Evolutionary conservation across 768 basidiomycete species (phyloP), one percentile per base, ranked within the genome.

Genomic region (Boletellus ananas): DNA sequence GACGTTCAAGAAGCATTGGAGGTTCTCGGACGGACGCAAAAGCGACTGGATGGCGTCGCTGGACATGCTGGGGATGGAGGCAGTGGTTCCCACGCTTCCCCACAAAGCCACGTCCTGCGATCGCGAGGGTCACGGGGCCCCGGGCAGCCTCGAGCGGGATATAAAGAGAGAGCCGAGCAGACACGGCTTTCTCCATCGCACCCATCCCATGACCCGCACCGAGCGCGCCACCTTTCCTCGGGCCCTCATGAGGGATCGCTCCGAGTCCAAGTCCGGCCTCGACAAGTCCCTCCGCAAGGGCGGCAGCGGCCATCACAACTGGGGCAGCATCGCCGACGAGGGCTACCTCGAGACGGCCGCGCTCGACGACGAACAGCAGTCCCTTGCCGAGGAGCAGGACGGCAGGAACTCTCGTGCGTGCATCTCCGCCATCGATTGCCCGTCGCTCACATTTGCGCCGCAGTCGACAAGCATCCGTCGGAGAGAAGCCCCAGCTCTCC

Each of bases 251-350:
- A 84, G 80, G 72, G 89, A 92, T 71, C 85, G 88, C 61, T 87
- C 87, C 14, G 80, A 84, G 72, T 81, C 84, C 63, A 87, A 84
- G 71, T 79, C 83, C 35, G 91, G 90, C 46, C 75, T 85, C 50
- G 81, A 85, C 76, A 78, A 78, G 61, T 79, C 77, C 58, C 58
- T 85, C 50, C 84, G 83, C 71, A 93, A 93, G 73, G 75, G 80
- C 53, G 92, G 92, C 48, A 83, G 80, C 23, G 92, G 92, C 31
- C 74, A 77, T 8, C 83, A 93, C 72, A 92, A 90, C 72, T 95
- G 92, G 92, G 92, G 92, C 51, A 79, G 76, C 48, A 66, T 88
- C 55, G 70, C 68, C 3, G 74, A 88, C 59, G 87, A 91, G 71
- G 70, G 67, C 35, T 74, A 79, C 52, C 74, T 79, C 57, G 88